Evolutionary conservation across 441 rosid species (phyloP).

Genomic region (Iberis amara): DNA sequence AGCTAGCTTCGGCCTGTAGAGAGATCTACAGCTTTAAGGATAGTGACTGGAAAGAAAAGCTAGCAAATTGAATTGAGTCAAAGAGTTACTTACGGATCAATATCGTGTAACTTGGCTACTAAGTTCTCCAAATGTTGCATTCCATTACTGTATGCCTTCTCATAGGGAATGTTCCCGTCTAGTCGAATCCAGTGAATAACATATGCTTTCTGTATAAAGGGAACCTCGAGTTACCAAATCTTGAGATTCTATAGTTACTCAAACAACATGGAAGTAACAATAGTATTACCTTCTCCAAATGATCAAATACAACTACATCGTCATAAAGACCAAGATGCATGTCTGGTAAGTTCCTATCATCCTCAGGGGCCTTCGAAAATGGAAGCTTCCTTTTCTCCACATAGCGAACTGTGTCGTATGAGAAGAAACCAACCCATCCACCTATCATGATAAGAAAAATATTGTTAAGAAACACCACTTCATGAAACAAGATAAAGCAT

Average conservation of each 20-base stretch:
- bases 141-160: conserved; percentile 62
- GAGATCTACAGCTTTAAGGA: conserved; percentile 22
- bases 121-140: conserved; percentile 45
- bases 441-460: conserved; percentile 39
- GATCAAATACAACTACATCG: conserved; percentile 80
- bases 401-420: conserved; percentile 82
- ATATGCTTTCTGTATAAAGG: conserved; percentile 49
- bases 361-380: conserved; percentile 63
- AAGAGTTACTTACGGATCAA: conserved; percentile 49
- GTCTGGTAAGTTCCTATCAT: conserved; percentile 83
- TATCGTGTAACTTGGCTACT: conserved; percentile 54
- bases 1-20: conserved; percentile 62
- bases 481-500: conserved; percentile 6
- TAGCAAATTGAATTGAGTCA: background rate
- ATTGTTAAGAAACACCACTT: background rate
- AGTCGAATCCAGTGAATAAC: conserved; percentile 70
- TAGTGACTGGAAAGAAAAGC: background rate
- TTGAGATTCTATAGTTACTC: background rate
- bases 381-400: conserved; percentile 72
- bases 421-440: conserved; percentile 95
- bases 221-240: background rate
- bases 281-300: conserved; percentile 68
- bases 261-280: conserved; percentile 15
- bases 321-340: conserved; percentile 81
- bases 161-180: conserved; percentile 48